phyloP scores from a whole-genome alignment of 1,284 basidiomycete genomes.

The Sporisorium exsertum region DNA sequence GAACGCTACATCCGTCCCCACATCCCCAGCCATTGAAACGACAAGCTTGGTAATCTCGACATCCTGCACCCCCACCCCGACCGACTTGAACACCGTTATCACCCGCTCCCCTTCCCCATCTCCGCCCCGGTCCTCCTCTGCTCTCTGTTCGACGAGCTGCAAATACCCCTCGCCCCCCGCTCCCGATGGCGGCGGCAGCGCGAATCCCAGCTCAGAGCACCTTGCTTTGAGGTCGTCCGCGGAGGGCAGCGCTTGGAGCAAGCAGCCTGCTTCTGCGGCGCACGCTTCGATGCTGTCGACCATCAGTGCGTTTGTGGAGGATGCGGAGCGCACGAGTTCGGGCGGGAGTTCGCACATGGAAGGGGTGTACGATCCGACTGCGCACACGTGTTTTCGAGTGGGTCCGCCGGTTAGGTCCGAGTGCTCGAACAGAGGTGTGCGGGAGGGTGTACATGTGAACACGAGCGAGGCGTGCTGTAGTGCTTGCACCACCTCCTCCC shows the following conservation, averaged over 20 bases:
- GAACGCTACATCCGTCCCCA: slow-evolving; percentile 11
- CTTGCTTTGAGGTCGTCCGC: not conserved
- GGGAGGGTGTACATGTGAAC: slow-evolving; percentile 36
- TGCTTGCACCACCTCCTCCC: not conserved
- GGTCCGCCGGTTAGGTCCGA: not conserved
- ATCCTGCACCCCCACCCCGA: slow-evolving; percentile 45
- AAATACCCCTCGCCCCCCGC: slow-evolving; percentile 1
- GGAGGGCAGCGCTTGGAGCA: slow-evolving; percentile 13
- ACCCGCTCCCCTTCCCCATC: not conserved
- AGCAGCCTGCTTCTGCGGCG: slow-evolving; percentile 24
- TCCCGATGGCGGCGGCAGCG: not conserved
- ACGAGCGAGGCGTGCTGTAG: not conserved
- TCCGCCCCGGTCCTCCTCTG: not conserved
- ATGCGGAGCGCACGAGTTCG: not conserved
- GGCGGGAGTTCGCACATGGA: slow-evolving; percentile 32
- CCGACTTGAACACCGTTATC: slow-evolving; percentile 36
- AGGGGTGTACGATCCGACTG: slow-evolving; percentile 31
- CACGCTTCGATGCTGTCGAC: slow-evolving; percentile 36
- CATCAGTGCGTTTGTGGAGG: not conserved
- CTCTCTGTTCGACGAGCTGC: not conserved
- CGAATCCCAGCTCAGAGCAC: slow-evolving; percentile 1
- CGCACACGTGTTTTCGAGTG: slow-evolving; percentile 13
- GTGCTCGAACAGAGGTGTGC: slow-evolving; percentile 2
- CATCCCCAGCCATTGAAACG: not conserved
- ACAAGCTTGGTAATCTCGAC: slow-evolving; percentile 32